Percentiles rank a stretch among this genome's conserved stretches.
phyloP scores from a whole-genome alignment of 2,329 filamentous ascomycete species.

The Fusarium compactum region DNA sequence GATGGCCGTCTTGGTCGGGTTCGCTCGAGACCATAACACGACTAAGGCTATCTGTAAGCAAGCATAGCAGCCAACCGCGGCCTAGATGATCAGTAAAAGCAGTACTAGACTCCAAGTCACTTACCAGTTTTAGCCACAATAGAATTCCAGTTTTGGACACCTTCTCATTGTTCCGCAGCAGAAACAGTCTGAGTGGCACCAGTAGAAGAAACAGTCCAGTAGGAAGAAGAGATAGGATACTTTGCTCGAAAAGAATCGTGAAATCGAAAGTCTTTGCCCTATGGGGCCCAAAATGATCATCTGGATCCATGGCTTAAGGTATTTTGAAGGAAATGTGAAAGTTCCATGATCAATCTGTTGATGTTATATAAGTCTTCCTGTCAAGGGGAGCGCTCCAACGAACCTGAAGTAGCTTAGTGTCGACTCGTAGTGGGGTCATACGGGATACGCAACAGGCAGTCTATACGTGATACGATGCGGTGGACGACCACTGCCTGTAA shows the following conservation, averaged over 20 bases:
- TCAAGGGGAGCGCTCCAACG: constrained; percentile 20
- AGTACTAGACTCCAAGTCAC: accelerated
- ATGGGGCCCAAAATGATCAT: constrained; percentile 45
- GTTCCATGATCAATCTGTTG: neutral
- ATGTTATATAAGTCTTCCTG: neutral
- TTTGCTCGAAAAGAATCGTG: constrained; percentile 50
- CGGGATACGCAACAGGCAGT: constrained; percentile 11
- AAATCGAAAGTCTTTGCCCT: constrained; percentile 47
- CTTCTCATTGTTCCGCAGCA: constrained; percentile 21
- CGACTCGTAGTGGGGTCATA: constrained; percentile 12
- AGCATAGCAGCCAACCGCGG: constrained; percentile 11
- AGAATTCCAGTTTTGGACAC: constrained; percentile 10
- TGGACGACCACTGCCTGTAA: neutral
- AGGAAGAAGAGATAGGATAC: constrained; percentile 48
- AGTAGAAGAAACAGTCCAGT: constrained; percentile 44
- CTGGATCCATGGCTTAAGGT: constrained; percentile 10
- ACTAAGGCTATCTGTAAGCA: constrained; percentile 44
- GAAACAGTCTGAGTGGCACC: constrained; percentile 31
- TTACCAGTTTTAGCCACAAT: constrained; percentile 44
- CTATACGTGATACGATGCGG: neutral
- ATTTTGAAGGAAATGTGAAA: neutral
- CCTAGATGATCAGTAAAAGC: constrained; percentile 19
- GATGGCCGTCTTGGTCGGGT: constrained; percentile 46
- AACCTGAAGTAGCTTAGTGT: constrained; percentile 6
- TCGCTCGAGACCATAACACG: constrained; percentile 45